Percentiles rank a stretch among this genome's conserved stretches.
phyloP scores from a whole-genome alignment of 345 rosid species.

The Eucalyptus lansdowneana region DNA sequence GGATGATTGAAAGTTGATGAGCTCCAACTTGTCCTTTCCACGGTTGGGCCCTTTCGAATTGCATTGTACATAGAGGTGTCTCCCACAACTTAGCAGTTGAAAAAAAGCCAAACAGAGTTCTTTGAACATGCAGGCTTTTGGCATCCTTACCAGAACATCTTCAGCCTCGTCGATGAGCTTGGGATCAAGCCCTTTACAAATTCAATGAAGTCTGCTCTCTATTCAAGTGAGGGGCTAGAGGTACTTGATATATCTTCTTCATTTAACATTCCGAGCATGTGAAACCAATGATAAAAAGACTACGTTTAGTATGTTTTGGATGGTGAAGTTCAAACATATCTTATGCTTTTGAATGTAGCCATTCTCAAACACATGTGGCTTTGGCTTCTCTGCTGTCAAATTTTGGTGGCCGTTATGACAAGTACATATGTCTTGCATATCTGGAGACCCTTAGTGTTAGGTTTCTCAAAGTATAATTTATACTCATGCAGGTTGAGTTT shows the following conservation, averaged over 20 bases:
- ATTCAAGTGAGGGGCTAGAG: slow-evolving; percentile 32
- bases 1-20: background rate
- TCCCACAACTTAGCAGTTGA: background rate
- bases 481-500: slow-evolving; percentile 39
- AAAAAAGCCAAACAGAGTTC: background rate
- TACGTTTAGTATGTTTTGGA: background rate
- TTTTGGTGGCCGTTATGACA: background rate
- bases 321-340: background rate
- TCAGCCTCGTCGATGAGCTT: slow-evolving; percentile 32
- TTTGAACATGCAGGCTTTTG: slow-evolving; percentile 29
- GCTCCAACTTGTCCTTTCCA: background rate
- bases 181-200: slow-evolving; percentile 36
- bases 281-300: background rate
- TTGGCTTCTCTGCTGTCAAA: background rate
- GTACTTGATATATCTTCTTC: slow-evolving; percentile 1
- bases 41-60: background rate
- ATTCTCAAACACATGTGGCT: background rate
- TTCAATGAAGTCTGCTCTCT: slow-evolving; percentile 34
- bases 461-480: background rate
- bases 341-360: background rate
- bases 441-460: background rate
- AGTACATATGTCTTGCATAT: background rate
- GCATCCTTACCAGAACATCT: slow-evolving; percentile 44
- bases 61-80: background rate
- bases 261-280: background rate